Conservation (phyloP, 129 eudicot species). For the Mikania micrantha region DNA sequence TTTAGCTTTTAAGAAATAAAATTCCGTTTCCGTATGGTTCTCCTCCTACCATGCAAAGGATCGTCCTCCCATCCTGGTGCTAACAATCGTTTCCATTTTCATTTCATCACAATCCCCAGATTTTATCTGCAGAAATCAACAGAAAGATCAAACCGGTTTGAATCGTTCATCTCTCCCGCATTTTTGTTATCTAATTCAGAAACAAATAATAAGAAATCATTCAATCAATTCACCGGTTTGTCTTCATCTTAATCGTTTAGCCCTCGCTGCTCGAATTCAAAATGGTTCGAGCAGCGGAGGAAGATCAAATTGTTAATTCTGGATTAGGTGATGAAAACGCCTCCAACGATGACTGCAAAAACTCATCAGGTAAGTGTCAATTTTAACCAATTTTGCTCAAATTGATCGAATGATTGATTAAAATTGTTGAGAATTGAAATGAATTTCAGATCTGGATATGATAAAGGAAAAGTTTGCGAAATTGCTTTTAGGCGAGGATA, state of each 20-base stretch:
- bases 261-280: slow-evolving; percentile 35
- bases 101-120: slow-evolving; percentile 9
- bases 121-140: slow-evolving; percentile 9
- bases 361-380: slow-evolving; percentile 13
- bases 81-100: slow-evolving; percentile 10
- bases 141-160: neutral
- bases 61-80: slow-evolving; percentile 9
- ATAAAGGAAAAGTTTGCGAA: slow-evolving; percentile 89
- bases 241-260: slow-evolving; percentile 14
- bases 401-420: neutral
- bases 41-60: slow-evolving; percentile 28
- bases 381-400: neutral
- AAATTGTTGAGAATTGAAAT: neutral
- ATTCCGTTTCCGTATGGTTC: slow-evolving; percentile 1
- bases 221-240: slow-evolving; percentile 20
- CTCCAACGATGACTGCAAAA: slow-evolving; percentile 9
- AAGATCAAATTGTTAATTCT: slow-evolving; percentile 25
- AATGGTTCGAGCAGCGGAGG: slow-evolving; percentile 63
- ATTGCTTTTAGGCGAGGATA: slow-evolving; percentile 97
- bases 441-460: slow-evolving; percentile 50
- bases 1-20: neutral
- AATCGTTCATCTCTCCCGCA: slow-evolving; percentile 1
- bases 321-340: slow-evolving; percentile 24
- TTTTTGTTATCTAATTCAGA: slow-evolving; percentile 10
- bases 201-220: neutral